Evolutionary conservation across 306 rosid genomes (phyloP), one percentile per base, ranked within the genome.

Genomic region (Ammopiptanthus mongolicus): DNA sequence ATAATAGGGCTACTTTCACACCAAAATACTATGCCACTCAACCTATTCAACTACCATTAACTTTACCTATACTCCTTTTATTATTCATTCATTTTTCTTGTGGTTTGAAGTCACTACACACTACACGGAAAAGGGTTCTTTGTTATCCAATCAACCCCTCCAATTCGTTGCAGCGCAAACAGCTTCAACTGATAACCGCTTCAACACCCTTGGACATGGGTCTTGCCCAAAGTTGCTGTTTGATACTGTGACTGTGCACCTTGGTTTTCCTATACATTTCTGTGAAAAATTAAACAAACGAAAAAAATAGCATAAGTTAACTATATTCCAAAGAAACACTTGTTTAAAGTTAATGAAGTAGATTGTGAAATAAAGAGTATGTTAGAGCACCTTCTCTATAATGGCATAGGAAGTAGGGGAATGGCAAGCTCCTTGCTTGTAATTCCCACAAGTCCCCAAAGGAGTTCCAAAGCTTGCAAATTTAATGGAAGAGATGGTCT

Each of bases 381-480:
- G 51, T 19, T 66, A 42, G 28, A 78, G 29, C 48, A 92, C 98
- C 98, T 86, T 88, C 74, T 87, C 87, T 65, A 92, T 68, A 63
- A 78, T 81, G 73, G 79, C 75, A 33, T 71, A 69, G 15, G 98
- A 88, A 23, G 74, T 61, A n/a, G 91, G 71, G 46, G 94, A 83
- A 39, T 92, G 94, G 14, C 96, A 92, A 25, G 85, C 29, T 33
- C 98, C 98, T 21, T 84, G 91, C 82, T 61, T 79, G 58, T 82
- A 87, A 31, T 37, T 87, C 37, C 96, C 96, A 69, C 98, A 92
- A 72, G 87, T 82, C 55, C 96, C 98, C 2, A 73, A 55, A 65
- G 98, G 98, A 75, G 96, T 87, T 77, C 96, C 96, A 37, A 82
- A 92, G 86, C 98, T 92, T 58, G 96, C 96, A 80, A 90, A 92